phyloP scores from a whole-genome alignment of 2,329 filamentous ascomycete genomes.

The Ambrosiella xylebori region DNA sequence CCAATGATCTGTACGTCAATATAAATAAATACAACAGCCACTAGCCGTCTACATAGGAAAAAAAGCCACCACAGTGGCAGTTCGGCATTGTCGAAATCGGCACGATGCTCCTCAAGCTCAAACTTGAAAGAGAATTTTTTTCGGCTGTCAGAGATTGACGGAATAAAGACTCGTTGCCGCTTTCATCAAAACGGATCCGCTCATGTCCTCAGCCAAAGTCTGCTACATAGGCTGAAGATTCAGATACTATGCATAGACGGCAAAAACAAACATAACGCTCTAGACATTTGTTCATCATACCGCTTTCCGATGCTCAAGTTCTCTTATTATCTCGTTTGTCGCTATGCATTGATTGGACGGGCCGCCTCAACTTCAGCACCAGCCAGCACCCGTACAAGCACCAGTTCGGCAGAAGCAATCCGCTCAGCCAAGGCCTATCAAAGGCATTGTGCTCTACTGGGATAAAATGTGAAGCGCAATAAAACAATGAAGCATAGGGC shows the following conservation, averaged over 20 bases:
- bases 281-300: neutral
- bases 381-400: neutral
- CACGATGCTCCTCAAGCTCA: neutral
- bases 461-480: neutral
- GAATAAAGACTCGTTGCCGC: neutral
- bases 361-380: constrained; percentile 4
- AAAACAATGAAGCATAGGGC: neutral
- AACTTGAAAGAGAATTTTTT: neutral
- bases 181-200: neutral
- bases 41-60: no score
- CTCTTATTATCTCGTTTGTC: constrained; percentile 4
- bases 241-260: neutral
- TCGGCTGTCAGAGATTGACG: neutral
- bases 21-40: no score
- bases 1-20: no score
- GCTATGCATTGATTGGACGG: constrained; percentile 5
- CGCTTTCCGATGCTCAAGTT: neutral
- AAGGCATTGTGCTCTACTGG: neutral
- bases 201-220: neutral
- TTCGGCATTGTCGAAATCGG: neutral
- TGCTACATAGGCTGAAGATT: neutral
- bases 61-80: neutral
- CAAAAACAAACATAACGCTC: neutral
- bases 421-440: neutral
- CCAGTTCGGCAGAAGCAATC: neutral